phyloP scores from a whole-genome alignment of 495 filamentous ascomycete species.

The Glonium stellatum region DNA sequence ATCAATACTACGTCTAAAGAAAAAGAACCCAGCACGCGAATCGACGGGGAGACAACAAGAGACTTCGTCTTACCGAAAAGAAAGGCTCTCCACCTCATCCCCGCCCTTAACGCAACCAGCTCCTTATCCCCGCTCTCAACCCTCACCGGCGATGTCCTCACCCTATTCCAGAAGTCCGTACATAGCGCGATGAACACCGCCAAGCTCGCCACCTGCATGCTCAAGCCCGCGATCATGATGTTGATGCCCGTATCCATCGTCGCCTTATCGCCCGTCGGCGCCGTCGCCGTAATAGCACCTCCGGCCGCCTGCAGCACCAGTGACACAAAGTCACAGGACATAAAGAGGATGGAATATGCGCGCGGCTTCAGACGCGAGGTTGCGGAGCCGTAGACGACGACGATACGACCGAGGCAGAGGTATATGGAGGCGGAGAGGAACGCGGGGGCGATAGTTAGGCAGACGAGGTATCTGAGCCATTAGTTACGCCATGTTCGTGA shows the following conservation, averaged over 20 bases:
- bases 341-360: conserved; percentile 49
- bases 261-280: conserved; percentile 23
- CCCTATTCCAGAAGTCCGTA: background rate
- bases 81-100: background rate
- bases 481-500: no score
- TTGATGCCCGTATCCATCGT: conserved; percentile 41
- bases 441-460: conserved; percentile 57
- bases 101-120: no score
- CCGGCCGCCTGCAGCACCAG: conserved; percentile 57
- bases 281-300: conserved; percentile 49
- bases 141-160: background rate
- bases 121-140: background rate
- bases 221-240: conserved; percentile 59
- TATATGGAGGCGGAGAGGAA: conserved; percentile 60
- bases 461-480: conserved; percentile 51
- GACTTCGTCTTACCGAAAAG: conserved; percentile 39
- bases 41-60: no score
- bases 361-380: conserved; percentile 54
- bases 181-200: conserved; percentile 44
- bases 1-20: no score
- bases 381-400: conserved; percentile 50
- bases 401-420: conserved; percentile 52
- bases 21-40: no score
- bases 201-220: conserved; percentile 49
- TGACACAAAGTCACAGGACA: conserved; percentile 55